These are phyloP conservation scores for Davidsoniella neocaledoniae DNA, from an alignment of 2,329 filamentous ascomycete genomes.

Conservation along the genomic window DNA sequence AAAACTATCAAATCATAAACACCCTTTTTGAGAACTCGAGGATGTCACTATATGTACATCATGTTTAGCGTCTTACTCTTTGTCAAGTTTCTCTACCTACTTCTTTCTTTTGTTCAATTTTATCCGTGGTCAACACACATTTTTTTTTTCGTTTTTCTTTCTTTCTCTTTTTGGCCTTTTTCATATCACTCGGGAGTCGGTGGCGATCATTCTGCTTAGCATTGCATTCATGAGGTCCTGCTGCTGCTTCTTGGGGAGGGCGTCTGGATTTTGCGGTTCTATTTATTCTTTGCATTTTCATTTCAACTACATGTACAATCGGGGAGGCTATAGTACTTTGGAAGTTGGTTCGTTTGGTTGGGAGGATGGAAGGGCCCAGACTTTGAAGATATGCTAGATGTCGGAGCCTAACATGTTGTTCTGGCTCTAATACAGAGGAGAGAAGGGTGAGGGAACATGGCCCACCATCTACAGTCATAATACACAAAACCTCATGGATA, in stretches of 20 bases:
- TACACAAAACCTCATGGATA: not conserved
- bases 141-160: slow-evolving; percentile 1
- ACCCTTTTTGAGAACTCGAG: too few relatives aligned
- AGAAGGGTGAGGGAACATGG: too few relatives aligned
- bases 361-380: not conserved
- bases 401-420: too few relatives aligned
- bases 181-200: slow-evolving; percentile 12
- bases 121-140: not conserved
- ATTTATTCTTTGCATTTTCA: slow-evolving; percentile 8
- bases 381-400: not conserved
- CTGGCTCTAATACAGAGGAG: too few relatives aligned
- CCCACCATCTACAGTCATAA: too few relatives aligned
- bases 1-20: too few relatives aligned
- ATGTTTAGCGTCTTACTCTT: too few relatives aligned
- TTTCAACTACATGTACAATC: slow-evolving; percentile 6
- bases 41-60: too few relatives aligned
- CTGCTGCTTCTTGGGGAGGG: slow-evolving; percentile 10
- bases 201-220: slow-evolving; percentile 12
- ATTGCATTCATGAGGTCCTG: slow-evolving; percentile 12
- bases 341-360: not conserved
- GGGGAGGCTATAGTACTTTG: not conserved
- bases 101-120: not conserved
- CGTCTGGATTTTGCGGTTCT: slow-evolving; percentile 12
- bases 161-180: slow-evolving; percentile 8
- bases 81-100: not conserved